phyloP scores from a whole-genome alignment of 768 basidiomycete species.

The Xanthoconium stramineum region DNA sequence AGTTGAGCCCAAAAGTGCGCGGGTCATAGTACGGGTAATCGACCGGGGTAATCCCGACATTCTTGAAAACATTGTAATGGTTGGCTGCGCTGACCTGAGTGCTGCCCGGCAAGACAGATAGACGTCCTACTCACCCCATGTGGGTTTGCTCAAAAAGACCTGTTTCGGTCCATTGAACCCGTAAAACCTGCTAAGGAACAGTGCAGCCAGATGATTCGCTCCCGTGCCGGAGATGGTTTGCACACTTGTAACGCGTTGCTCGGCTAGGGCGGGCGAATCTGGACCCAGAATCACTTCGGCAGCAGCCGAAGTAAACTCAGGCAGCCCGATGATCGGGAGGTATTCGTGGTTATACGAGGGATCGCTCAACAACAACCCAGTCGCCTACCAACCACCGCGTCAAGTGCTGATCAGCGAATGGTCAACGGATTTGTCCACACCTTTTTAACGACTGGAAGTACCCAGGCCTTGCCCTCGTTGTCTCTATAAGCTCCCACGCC shows the following conservation, averaged over 20 bases:
- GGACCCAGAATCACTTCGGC: constrained; percentile 78
- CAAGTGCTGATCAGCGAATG: not conserved
- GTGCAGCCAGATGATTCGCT: constrained; percentile 88
- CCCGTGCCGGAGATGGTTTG: constrained; percentile 97
- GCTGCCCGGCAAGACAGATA: not conserved
- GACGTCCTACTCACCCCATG: constrained; percentile 70
- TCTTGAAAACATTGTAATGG: constrained; percentile 88
- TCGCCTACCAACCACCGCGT: constrained; percentile 51
- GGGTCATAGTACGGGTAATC: constrained; percentile 95
- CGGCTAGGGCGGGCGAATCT: constrained; percentile 66
- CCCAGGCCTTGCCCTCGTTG: constrained; percentile 84
- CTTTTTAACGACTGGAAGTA: constrained; percentile 88
- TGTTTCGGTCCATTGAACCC: constrained; percentile 59
- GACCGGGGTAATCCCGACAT: constrained; percentile 83
- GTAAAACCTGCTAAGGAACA: constrained; percentile 85
- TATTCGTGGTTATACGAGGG: constrained; percentile 86
- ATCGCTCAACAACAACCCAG: constrained; percentile 63
- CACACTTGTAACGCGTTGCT: constrained; percentile 70
- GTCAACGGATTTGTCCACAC: constrained; percentile 34
- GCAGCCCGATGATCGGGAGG: constrained; percentile 84
- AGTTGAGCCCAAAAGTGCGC: constrained; percentile 84
- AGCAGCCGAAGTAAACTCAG: constrained; percentile 77
- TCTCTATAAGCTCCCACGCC: constrained; percentile 94
- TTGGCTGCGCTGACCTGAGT: constrained; percentile 48
- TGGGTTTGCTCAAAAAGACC: constrained; percentile 87